Evolutionary conservation across 1,284 basidiomycete genomes (phyloP).

Genomic region (Austroboletus rostrupii): DNA sequence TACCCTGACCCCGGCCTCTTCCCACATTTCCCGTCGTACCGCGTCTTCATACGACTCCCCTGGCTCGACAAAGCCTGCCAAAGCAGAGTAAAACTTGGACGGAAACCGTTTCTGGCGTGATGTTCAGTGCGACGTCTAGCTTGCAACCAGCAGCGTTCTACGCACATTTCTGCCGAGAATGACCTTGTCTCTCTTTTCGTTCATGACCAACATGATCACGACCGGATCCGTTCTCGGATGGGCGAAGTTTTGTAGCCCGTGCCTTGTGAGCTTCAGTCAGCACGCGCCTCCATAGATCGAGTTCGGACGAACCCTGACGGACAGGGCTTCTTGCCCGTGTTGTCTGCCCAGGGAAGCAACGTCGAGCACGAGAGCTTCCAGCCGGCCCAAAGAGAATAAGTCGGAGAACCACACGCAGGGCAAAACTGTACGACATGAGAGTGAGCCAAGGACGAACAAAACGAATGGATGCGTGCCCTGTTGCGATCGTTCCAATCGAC

Average conservation of each 20-base stretch:
- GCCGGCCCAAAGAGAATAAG: conserved; percentile 90
- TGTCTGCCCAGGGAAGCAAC: conserved; percentile 67
- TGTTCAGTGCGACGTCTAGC: background rate
- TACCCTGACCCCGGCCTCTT: conserved; percentile 88
- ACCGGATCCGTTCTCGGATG: conserved; percentile 88
- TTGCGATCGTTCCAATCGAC: conserved; percentile 89
- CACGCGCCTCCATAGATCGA: conserved; percentile 6
- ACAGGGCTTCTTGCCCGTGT: conserved; percentile 59
- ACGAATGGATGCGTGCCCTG: conserved; percentile 45
- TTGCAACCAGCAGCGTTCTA: conserved; percentile 10
- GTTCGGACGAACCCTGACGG: conserved; percentile 53
- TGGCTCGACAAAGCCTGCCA: conserved; percentile 90
- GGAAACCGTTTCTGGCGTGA: conserved; percentile 60
- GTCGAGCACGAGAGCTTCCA: conserved; percentile 89
- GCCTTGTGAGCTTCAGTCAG: conserved; percentile 41
- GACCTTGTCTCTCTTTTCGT: conserved; percentile 74
- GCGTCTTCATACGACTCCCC: conserved; percentile 96
- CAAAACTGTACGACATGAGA: conserved; percentile 63
- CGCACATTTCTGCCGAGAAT: conserved; percentile 83
- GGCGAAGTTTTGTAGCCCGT: conserved; percentile 83
- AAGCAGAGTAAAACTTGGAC: conserved; percentile 75
- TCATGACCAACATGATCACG: conserved; percentile 88
- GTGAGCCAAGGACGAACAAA: conserved; percentile 4
- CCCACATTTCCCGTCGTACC: conserved; percentile 89
- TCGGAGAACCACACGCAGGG: conserved; percentile 77